Conservation (phyloP, 306 rosid species). For the Astragalus glycyphyllos region DNA sequence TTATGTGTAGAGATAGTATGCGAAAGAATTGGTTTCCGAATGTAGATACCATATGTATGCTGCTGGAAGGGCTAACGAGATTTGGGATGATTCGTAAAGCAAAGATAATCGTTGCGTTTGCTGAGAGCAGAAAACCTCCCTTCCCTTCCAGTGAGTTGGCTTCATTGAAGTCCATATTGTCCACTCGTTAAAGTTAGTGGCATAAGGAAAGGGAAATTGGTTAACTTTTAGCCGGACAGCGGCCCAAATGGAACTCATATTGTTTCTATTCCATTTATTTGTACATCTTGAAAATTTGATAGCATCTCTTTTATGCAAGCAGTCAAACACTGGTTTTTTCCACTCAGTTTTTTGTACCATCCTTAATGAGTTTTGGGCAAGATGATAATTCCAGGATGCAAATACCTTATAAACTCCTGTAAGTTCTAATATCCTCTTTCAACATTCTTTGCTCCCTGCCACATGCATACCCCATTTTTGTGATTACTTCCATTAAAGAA, state of each 20-base stretch:
- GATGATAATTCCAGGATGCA: conserved; percentile 38
- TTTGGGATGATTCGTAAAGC: conserved; percentile 56
- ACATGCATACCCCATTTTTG: background rate
- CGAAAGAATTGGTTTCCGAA: conserved; percentile 70
- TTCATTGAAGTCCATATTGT: conserved; percentile 46
- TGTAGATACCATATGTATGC: conserved; percentile 59
- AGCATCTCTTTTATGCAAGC: conserved; percentile 27
- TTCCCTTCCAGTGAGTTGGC: conserved; percentile 51
- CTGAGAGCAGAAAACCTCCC: conserved; percentile 59
- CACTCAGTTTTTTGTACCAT: conserved; percentile 29
- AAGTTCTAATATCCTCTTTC: conserved; percentile 27
- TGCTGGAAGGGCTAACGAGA: conserved; percentile 66
- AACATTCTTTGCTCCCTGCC: conserved; percentile 14
- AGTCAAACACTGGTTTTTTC: conserved; percentile 2
- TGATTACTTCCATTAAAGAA: background rate
- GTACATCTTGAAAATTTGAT: conserved; percentile 40
- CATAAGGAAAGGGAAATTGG: conserved; percentile 25
- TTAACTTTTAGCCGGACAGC: conserved; percentile 26
- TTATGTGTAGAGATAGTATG: conserved; percentile 66
- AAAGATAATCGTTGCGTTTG: conserved; percentile 50
- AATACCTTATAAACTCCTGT: conserved; percentile 33
- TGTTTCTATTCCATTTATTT: conserved; percentile 49
- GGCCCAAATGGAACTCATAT: conserved; percentile 34
- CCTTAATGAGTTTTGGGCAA: conserved; percentile 13
- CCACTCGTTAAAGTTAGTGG: conserved; percentile 44